Conservation (phyloP, 768 basidiomycete species). For the Amyloporia xantha region DNA sequence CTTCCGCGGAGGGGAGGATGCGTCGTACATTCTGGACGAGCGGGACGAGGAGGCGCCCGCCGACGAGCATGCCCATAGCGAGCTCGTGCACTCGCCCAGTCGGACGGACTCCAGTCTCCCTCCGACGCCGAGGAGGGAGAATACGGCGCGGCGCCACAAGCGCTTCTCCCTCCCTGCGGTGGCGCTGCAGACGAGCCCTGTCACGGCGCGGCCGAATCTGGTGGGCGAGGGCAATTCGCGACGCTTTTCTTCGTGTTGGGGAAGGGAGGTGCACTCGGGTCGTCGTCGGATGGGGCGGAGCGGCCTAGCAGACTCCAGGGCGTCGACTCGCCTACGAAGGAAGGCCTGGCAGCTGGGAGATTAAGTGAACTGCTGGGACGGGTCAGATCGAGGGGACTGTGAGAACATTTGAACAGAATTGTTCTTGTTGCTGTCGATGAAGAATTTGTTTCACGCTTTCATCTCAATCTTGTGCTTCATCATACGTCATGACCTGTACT, state of each 20-base stretch:
- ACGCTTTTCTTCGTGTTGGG: conserved; percentile 59
- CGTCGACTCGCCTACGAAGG: conserved; percentile 10
- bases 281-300: conserved; percentile 5
- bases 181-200: conserved; percentile 64
- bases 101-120: conserved; percentile 9
- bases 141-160: conserved; percentile 56
- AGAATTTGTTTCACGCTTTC: too few species aligned
- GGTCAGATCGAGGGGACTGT: conserved; percentile 1
- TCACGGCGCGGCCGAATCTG: conserved; percentile 48
- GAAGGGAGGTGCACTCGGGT: conserved; percentile 3
- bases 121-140: conserved; percentile 34
- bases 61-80: not conserved
- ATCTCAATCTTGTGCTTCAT: too few species aligned
- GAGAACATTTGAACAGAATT: not conserved
- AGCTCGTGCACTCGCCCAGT: not conserved
- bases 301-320: conserved; percentile 12
- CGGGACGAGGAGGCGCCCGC: conserved; percentile 18
- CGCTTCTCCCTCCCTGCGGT: conserved; percentile 76
- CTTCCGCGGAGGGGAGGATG: conserved; percentile 14
- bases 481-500: too few species aligned
- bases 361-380: conserved; percentile 47
- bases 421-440: too few species aligned
- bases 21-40: conserved; percentile 18
- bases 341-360: conserved; percentile 46
- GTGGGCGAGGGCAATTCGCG: conserved; percentile 33